Evolutionary conservation across 257 asterid species (phyloP).

Genomic region (Solanum piurae): DNA sequence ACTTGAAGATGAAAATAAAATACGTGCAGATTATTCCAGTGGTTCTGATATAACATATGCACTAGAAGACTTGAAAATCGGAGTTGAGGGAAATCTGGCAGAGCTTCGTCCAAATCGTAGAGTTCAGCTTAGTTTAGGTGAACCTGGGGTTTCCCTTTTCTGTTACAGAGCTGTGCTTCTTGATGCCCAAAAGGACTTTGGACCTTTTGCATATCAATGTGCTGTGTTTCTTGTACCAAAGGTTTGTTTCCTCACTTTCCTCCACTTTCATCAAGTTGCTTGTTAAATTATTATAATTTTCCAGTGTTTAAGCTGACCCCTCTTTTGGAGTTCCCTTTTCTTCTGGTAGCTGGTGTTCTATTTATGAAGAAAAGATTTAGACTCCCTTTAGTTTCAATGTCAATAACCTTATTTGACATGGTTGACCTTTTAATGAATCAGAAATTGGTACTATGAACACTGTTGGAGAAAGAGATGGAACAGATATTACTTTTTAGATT

Average conservation of each 20-base stretch:
- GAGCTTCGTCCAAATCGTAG: conserved; percentile 75
- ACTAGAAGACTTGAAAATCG: conserved; percentile 73
- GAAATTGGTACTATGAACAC: not conserved
- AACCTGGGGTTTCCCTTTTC: conserved; percentile 57
- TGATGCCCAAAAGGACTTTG: conserved; percentile 61
- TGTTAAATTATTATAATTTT: not conserved
- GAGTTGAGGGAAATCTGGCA: conserved; percentile 59
- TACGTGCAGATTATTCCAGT: conserved; percentile 43
- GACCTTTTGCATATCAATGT: conserved; percentile 47
- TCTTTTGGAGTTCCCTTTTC: not conserved
- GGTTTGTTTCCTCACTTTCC: conserved; percentile 27
- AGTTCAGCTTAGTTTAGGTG: conserved; percentile 63
- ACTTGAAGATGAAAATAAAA: conserved; percentile 49
- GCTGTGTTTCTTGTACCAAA: conserved; percentile 83
- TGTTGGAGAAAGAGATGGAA: not conserved
- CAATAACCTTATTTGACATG: not conserved
- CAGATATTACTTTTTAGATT: not conserved
- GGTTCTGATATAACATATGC: conserved; percentile 51
- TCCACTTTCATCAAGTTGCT: not conserved
- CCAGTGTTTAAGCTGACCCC: not conserved
- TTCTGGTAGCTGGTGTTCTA: not conserved
- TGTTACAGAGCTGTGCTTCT: conserved; percentile 58
- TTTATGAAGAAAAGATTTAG: not conserved
- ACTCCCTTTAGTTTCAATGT: not conserved
- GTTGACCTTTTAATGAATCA: not conserved